Percentiles rank a stretch among this genome's conserved stretches.
phyloP scores from a whole-genome alignment of 2,329 filamentous ascomycete species.

The Colletotrichum zoysiae region DNA sequence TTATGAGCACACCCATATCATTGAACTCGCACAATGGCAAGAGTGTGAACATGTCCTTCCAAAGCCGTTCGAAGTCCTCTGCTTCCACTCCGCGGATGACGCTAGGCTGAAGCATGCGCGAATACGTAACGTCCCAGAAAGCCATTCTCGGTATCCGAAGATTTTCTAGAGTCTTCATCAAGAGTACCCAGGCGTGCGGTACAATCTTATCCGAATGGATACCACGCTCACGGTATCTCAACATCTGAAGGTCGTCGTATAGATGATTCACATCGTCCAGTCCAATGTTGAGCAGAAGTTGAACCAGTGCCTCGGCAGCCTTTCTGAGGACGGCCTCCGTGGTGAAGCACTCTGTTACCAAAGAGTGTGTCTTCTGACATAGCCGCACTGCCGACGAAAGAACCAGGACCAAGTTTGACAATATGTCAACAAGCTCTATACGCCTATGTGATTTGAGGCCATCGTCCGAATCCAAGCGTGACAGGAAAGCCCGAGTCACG shows the following conservation, averaged over 20 bases:
- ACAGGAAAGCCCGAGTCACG: constrained; percentile 55
- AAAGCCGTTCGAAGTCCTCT: constrained; percentile 65
- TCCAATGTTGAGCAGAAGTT: constrained; percentile 57
- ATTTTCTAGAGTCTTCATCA: constrained; percentile 66
- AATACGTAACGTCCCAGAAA: constrained; percentile 72
- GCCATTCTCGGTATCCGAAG: constrained; percentile 63
- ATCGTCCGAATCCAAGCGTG: constrained; percentile 47
- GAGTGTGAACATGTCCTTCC: constrained; percentile 71
- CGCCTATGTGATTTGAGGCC: constrained; percentile 42
- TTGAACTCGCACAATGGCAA: constrained; percentile 73
- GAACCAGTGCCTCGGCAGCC: constrained; percentile 54
- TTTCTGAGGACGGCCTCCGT: constrained; percentile 64
- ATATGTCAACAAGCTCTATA: constrained; percentile 52
- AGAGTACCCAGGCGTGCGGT: constrained; percentile 69
- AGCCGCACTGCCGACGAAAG: constrained; percentile 53
- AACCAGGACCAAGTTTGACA: constrained; percentile 54
- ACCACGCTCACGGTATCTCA: constrained; percentile 62
- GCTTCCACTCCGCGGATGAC: constrained; percentile 56
- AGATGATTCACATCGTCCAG: constrained; percentile 57
- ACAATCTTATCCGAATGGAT: constrained; percentile 60
- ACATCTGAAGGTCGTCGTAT: constrained; percentile 62
- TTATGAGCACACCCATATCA: constrained; percentile 61
- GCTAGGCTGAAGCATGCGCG: constrained; percentile 54
- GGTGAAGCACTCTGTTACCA: constrained; percentile 54
- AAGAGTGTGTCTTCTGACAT: constrained; percentile 52